Evolutionary conservation across 768 basidiomycete species (phyloP), one percentile per base, ranked within the genome.

Genomic region (Paxillus rubicundulus): DNA sequence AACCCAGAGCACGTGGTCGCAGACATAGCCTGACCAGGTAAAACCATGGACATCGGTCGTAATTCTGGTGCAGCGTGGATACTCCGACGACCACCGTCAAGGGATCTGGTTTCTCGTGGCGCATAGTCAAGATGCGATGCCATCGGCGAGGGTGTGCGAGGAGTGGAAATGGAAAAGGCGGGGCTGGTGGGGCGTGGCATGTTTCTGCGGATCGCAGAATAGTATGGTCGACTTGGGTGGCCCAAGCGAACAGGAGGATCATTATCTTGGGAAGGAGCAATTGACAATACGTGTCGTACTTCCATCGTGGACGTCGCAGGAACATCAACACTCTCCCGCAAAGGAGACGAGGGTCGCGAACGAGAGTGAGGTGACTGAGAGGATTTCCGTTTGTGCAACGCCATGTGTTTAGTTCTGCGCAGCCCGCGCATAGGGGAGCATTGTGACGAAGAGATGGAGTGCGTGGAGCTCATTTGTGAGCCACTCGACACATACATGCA

Each of bases 141-240:
- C 13, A 55, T 62, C 50, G 68, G 65, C 3, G 61, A 60, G 52
- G 70, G 59, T 0, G 64, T 64, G 45, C 65, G 65, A 45, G 61
- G 58, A 13, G 60, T 52, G 13, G 65, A 45, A 17, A 63, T 44
- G 42, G 66, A 63, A 24, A 62, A 61, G 44, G 53, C 68, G 1
- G 71, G 63, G 9, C 74, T 73, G 12, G 64, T 66, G 1, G 77
- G 73, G 40, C 72, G 74, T 20, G 77, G 75, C 72, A 69, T 70
- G 50, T 69, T 70, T 70, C 70, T 69, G 64, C 81, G 78, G 45
- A 82, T 82, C 45, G 75, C 81, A 20, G 75, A 72, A 61, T 82
- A 82, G 58, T 80, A 80, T 12, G 81, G 81, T 17, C 81, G 71
- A 47, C 65, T 75, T 10, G 81, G 80, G 55, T 78, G 78, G 1